Evolutionary conservation across 1,284 basidiomycete species (phyloP).

Genomic region (Schizophyllum amplum): DNA sequence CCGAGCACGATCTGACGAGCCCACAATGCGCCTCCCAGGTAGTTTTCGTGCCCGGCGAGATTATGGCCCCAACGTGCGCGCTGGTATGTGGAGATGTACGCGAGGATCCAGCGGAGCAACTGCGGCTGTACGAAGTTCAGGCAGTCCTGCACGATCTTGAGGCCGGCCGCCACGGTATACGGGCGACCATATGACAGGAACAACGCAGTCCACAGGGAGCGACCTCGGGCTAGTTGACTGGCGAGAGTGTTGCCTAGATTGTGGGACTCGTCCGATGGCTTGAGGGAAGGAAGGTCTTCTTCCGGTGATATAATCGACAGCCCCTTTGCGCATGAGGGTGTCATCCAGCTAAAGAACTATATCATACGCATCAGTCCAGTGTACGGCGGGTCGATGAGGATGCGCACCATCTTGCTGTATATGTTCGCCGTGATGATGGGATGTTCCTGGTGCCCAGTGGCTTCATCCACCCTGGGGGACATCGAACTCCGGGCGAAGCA

Average conservation of each 20-base stretch:
- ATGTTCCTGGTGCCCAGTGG: slow-evolving; percentile 43
- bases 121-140: slow-evolving; percentile 87
- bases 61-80: slow-evolving; percentile 19
- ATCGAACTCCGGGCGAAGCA: slow-evolving; percentile 61
- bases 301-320: slow-evolving; percentile 35
- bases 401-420: slow-evolving; percentile 57
- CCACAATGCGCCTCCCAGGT: neutral
- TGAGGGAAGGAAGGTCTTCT: slow-evolving; percentile 65
- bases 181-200: slow-evolving; percentile 74
- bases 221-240: slow-evolving; percentile 53
- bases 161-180: slow-evolving; percentile 56
- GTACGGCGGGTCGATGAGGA: neutral
- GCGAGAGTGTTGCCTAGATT: slow-evolving; percentile 64
- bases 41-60: slow-evolving; percentile 13
- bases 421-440: slow-evolving; percentile 80
- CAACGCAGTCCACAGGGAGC: slow-evolving; percentile 64
- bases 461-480: slow-evolving; percentile 28
- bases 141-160: slow-evolving; percentile 76
- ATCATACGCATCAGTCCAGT: no score
- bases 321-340: slow-evolving; percentile 69
- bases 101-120: slow-evolving; percentile 72
- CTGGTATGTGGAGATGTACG: slow-evolving; percentile 74
- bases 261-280: slow-evolving; percentile 64
- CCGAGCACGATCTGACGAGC: neutral
- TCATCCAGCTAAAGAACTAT: slow-evolving; percentile 78